Base-by-base conservation (phyloP, 2,329 filamentous ascomycete genomes). In the Hypoxylon sp. region DNA sequence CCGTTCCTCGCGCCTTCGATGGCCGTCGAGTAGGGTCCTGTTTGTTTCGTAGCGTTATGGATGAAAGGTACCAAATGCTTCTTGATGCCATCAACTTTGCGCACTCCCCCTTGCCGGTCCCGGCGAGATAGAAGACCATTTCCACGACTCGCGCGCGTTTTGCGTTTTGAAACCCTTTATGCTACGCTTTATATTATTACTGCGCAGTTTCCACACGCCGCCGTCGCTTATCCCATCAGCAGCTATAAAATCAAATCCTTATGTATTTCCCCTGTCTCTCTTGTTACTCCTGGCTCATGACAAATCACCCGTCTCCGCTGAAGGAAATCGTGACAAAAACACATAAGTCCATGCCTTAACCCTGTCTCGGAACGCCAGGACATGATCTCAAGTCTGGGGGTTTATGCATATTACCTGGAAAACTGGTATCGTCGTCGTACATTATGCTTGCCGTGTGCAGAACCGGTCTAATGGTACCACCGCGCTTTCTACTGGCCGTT, bases 401-500 rank as follows among this genome's bases (percentile, higher is more conserved):
- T 54, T 48, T 40, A 42, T 52, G 58, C 48, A 42, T 43, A 51
- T 54, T 37, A 41, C 54, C 50, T 49, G 5, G 5, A 51, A 42
- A 48, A 50, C 44, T 62, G 55, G 54, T 61, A 62, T 64, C 57
- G 44, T 63, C 43, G 52, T 42, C 54, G 44, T 59, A 40, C 30
- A 45, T 50, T 51, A 53, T 51, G 53, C 55, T 56, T 37, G 62
- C 43, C 43, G 25, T 56, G 55, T 44, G 49, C 29, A 47, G 51
- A 55, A 55, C 46, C 41, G 17, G 29, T 55, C 40, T 51, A 53
- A 37, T 51, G 44, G 16, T 37, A 35, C 45, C 41, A 27, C 32
- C 42, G 29, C 40, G 20, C 31, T 37, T 44, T 56, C 60, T 67
- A 72, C 70, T 76, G 71, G 52, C 69, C 71, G 60, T 71, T 69